Evolutionary conservation across 306 rosid genomes (phyloP), one percentile per base, ranked within the genome.

Genomic region (Alnus rubra): DNA sequence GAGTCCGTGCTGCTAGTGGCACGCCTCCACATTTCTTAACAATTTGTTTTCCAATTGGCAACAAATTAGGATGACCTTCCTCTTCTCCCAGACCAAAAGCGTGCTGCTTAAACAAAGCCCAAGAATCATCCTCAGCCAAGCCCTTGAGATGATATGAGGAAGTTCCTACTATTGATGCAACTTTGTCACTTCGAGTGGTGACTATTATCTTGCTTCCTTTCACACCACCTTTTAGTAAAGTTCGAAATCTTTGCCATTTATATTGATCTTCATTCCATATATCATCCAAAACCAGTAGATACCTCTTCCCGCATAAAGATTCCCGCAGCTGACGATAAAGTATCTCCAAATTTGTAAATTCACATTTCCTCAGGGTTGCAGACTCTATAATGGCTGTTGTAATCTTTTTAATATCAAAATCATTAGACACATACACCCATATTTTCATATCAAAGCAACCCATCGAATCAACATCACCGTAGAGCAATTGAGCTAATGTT

Each of bases 11-110:
- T 13, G 81, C 87, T 45, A 86, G 53, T 0, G 84, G 87, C 0
- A 86, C 80, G 5, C 89, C 86, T 44, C 68, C 77, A 74, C 87
- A 83, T 78, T 78, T 83, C n/a, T 67, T 56, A 9, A 86, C 67
- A 54, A 86, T 83, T 51, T 86, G 59, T 45, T 70, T 54, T 51
- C 81, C 84, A 28, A 81, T 75, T 35, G 39, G 0, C 37, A 45
- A n/a, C 35, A 80, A 1, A 62, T 60, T 44, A 0, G 37, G 76
- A 42, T 60, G 28, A 12, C 16, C 68, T 55, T 55, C 62, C 33
- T 37, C 47, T 3, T 73, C 74, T 12, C 0, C 18, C 12, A 3
- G 72, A 54, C 60, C 14, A 74, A 74, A 65, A 14, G 78, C 78
- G 28, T 10, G 49, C 13, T 74, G 59, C 78, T 80, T 74, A 47